Conservation (phyloP, 139 green algal species). For the Chlorella vulgaris region DNA sequence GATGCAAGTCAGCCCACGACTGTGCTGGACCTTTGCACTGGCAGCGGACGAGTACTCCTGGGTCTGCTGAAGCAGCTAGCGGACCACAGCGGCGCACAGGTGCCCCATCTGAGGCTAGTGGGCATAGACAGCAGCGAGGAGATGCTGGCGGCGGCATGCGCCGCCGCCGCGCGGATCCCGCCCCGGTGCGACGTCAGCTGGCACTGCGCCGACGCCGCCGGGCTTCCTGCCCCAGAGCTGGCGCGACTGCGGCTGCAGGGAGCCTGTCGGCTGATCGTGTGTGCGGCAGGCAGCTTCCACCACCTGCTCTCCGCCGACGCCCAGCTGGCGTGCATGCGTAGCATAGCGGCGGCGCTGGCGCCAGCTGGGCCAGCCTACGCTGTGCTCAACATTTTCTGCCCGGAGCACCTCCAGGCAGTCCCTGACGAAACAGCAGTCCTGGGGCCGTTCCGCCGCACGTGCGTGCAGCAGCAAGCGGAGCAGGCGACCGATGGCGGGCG, state of each 20-base stretch:
- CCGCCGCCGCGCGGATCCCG: too few species aligned
- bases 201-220: not conserved
- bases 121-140: slow-evolving; percentile 11
- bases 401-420: not conserved
- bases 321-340: not conserved
- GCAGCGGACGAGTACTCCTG: slow-evolving; percentile 14
- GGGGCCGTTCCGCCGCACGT: slow-evolving; percentile 11
- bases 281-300: slow-evolving; percentile 9
- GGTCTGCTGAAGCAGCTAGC: not conserved
- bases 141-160: slow-evolving; percentile 9
- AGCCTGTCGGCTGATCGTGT: not conserved
- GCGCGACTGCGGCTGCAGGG: not conserved
- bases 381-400: not conserved
- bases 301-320: not conserved
- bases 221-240: not conserved
- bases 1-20: not conserved
- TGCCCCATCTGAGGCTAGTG: not conserved
- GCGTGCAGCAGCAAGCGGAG: not conserved
- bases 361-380: not conserved
- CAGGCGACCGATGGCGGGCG: not conserved
- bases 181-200: not conserved
- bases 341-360: not conserved
- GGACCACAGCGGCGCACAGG: not conserved
- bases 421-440: not conserved
- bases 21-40: slow-evolving; percentile 13